These are phyloP conservation scores for Pilatotrama ljubarskyi DNA, from an alignment of 768 basidiomycete genomes.

Conservation along the genomic window DNA sequence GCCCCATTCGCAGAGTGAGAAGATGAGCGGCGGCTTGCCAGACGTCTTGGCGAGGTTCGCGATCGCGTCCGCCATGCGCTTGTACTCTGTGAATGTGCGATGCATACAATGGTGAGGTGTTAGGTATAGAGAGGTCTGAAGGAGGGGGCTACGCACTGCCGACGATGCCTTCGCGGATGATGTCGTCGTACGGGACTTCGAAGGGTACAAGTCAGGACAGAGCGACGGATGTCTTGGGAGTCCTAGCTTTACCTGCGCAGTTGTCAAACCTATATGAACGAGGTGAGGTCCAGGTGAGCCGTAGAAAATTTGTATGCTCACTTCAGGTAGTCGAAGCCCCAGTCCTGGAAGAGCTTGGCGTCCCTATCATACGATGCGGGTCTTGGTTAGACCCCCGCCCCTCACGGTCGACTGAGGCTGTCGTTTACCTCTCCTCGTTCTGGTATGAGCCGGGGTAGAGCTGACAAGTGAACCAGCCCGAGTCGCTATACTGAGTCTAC, in stretches of 20 bases:
- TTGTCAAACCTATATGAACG: conserved; percentile 47
- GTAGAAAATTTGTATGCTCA: conserved; percentile 28
- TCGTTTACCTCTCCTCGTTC: conserved; percentile 55
- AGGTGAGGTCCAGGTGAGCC: not conserved
- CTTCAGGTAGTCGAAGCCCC: conserved; percentile 71
- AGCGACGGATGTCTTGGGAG: conserved; percentile 47
- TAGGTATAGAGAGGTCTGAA: not conserved
- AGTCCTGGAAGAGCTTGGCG: conserved; percentile 55
- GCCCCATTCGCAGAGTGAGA: conserved; percentile 72
- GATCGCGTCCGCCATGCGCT: conserved; percentile 63
- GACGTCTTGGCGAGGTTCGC: conserved; percentile 45
- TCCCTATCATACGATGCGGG: conserved; percentile 40
- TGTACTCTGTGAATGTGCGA: conserved; percentile 45
- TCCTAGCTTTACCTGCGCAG: conserved; percentile 54
- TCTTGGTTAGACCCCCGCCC: not conserved
- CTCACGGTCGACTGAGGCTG: too few species aligned
- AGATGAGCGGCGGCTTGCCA: conserved; percentile 54
- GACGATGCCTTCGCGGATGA: conserved; percentile 24
- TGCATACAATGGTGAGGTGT: not conserved
- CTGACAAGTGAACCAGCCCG: conserved; percentile 69
- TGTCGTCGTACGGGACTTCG: conserved; percentile 17
- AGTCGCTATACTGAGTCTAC: conserved; percentile 54
- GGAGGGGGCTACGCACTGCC: conserved; percentile 29
- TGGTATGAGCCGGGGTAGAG: conserved; percentile 64
- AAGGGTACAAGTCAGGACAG: conserved; percentile 15